Base-by-base conservation (phyloP, 371 early-diverging fungal genomes). In the Rhizomucor pusillus region DNA sequence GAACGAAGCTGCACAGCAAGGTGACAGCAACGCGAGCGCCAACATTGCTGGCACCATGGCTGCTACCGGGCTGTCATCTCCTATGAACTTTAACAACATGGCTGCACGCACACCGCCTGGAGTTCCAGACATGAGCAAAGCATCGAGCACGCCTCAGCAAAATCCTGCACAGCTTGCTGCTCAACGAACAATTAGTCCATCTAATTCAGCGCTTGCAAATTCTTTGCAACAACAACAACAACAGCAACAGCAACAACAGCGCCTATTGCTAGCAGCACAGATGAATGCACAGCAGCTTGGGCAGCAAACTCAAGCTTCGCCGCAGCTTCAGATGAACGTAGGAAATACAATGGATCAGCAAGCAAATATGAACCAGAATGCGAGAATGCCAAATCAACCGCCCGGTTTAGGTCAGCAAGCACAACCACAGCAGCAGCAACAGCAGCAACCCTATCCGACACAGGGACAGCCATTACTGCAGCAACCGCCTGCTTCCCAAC, bases 401-500 rank as follows among this genome's bases (percentile, higher is more conserved):
- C 5, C 16, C 11, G 41, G 16, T 16, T 5, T 41, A 19, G 16
- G 14, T 41, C 65, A 57, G 19, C 70, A 69, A 50, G 60, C 47
- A 9, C 60, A 43, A 29, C 63, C 55, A 5, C 58, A 48, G 22
- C 57, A 35, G 22, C 62, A 65, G 19, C 61, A 56, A 43, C 73
- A 68, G 23, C 63, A 66, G 14, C 65, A 66, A 43, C 60, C 56
- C 3, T 54, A 67, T 10, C 59, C 57, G 14, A 20, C 29, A 29
- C 29, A 29, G 7, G 29, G 29, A 3, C 29, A 29, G 29, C 29
- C 29, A 5, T 7, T 29, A 29, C 70, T 68, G 14, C 68, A 69
- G 25, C 63, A 60, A 44, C 73, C 77, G 1, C 52, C 63, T 2
- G 69, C 71, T 10, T 75, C 81, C 0, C 61, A 29, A 29, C 29